Base-by-base conservation (phyloP, 116 monocot species). In the Phalaenopsis hybrid region DNA sequence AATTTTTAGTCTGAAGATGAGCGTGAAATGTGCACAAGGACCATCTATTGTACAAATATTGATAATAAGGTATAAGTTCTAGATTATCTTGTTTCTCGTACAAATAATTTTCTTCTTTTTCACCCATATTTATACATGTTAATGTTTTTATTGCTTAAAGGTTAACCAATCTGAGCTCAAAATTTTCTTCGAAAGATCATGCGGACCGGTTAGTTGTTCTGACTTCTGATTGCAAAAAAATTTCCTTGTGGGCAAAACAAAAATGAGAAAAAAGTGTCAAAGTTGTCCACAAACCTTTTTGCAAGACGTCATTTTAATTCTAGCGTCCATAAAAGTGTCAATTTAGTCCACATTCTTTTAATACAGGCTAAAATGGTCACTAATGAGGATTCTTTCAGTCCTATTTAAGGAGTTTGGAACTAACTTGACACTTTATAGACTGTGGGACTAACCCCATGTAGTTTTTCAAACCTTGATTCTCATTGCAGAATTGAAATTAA, bases 41-140 rank as follows among this genome's bases (percentile, higher is more conserved):
- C 97, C 77, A 84, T 97, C 52, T 97, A 97, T 79, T 97, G 97
- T 83, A 92, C 97, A 84, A 97, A 97, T 83, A 93, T 97, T 84
- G 97, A 97, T 87, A 94, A 91, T 84, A 94, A 93, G 88, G 97
- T 94, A 37, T 37, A 80, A 11, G 23, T 1, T 77, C 44, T 80
- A 31, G n/a, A 20, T 33, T 15, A 79, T 41, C n/a, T 78, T 48
- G 13, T 16, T 57, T 78, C 6, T 52, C 34, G 16, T 78, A 43
- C 21, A 67, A 13, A 46, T 55, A 20, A n/a, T n/a, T 48, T 13
- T 0, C 10, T 23, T 6, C 23, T 21, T 55, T 55, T 55, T 55
- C 15, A 15, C 12, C 55, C 6, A 55, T 1, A 5, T 5, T 77
- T 12, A 15, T 48, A 15, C 28, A 23, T 76, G 34, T 72, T 21